Evolutionary conservation across 192 early-diverging fungal genomes (phyloP), one percentile per base, ranked within the genome.

Genomic region (Phlyctochytrium arcticum): DNA sequence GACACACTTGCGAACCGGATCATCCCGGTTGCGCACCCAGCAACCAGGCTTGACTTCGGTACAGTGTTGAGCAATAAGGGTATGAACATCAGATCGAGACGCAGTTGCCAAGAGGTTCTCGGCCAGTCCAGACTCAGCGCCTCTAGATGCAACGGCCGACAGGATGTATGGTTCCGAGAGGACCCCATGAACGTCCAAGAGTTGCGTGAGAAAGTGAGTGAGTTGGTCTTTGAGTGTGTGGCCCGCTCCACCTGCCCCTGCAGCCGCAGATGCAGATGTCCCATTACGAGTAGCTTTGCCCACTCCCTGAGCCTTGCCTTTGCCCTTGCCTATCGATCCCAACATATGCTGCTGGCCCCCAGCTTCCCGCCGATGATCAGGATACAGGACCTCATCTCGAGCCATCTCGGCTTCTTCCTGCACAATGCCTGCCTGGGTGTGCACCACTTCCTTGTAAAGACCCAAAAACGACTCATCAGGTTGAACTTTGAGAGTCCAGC

Each of bases 401-500:
- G 65, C 50, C 15, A 36, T 53, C 34, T 12, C 47, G 15, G 54
- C 57, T 31, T 70, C 48, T 24, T 59, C 58, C 47, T 47, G 10
- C 10, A 60, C 64, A 27, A 68, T 48, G 30, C 33, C 54, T 19
- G 12, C 50, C 9, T 53, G 24, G 17, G 37, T 36, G 46, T 26
- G 49, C 68, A 24, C 37, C 19, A 19, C 21, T 26, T 10, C 44
- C 30, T 26, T 17, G 59, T 29, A 29, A 17, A 21, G 15, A 33
- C 15, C 32, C 10, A 75, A 12, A 39, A 75, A 75, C 3, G 57
- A 29, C 23, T 67, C 57, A 37, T 74, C 72, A 4, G 63, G 50
- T 6, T 29, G 10, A 21, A 65, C 59, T 36, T 75, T 75, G 9
- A 75, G 34, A 6, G 17, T 19, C 73, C 73, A 75, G 5, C 70